These are phyloP conservation scores for Ceraceosorus bombacis DNA, from an alignment of 1,284 basidiomycete species.

Conservation along the genomic window DNA sequence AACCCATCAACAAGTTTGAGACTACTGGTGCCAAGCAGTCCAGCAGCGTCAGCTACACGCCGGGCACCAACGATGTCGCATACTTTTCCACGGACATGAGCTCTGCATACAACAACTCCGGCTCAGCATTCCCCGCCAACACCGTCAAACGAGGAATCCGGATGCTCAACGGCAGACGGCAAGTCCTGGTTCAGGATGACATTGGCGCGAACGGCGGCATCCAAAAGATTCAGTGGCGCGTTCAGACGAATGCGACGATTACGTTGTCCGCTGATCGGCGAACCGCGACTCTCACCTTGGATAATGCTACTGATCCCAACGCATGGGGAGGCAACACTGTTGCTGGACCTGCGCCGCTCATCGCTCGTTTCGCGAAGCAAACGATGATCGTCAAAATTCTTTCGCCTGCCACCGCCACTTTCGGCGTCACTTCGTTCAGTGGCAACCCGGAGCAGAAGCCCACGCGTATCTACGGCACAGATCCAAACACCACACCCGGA, in stretches of 20 bases:
- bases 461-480: constrained; percentile 61
- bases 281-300: constrained; percentile 62
- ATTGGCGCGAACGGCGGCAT: constrained; percentile 29
- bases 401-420: constrained; percentile 44
- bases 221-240: constrained; percentile 69
- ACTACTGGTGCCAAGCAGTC: constrained; percentile 65
- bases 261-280: constrained; percentile 39
- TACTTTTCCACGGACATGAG: constrained; percentile 75
- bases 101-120: constrained; percentile 63
- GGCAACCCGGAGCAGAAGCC: constrained; percentile 49
- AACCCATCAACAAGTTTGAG: constrained; percentile 58
- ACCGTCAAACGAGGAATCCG: constrained; percentile 80
- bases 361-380: constrained; percentile 17
- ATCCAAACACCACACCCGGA: constrained; percentile 59
- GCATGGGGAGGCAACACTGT: constrained; percentile 51
- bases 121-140: constrained; percentile 36
- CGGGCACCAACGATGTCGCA: constrained; percentile 66
- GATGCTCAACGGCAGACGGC: constrained; percentile 73
- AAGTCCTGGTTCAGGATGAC: constrained; percentile 63
- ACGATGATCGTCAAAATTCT: constrained; percentile 56
- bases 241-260: constrained; percentile 80
- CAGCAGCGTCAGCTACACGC: constrained; percentile 58
- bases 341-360: constrained; percentile 36
- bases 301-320: constrained; percentile 55
- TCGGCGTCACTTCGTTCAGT: constrained; percentile 7